phyloP scores from a whole-genome alignment of 73 alveolate species.

The Uronychia binucleata region DNA sequence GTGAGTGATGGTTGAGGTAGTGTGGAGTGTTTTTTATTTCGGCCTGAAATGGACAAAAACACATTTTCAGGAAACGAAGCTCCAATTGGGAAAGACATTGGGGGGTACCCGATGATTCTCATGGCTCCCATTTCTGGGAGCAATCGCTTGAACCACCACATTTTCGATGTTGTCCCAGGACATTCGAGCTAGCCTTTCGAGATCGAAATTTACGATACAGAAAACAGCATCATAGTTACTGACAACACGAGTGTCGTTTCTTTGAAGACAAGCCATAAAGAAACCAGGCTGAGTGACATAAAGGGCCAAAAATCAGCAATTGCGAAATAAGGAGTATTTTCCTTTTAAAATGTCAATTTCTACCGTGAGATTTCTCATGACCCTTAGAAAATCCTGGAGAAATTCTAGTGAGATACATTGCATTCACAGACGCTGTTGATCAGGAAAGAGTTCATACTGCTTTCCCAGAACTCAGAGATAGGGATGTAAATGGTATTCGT shows the following conservation, averaged over 20 bases:
- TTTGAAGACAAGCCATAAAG: background rate
- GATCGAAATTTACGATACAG: background rate
- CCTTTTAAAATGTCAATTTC: background rate
- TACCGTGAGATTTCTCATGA: background rate
- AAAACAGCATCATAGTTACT: background rate
- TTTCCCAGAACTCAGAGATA: background rate
- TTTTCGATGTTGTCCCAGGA: background rate
- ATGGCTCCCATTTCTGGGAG: background rate
- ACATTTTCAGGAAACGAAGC: background rate
- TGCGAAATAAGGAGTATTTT: background rate
- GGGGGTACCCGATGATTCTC: background rate
- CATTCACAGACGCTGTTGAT: background rate
- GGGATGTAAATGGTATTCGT: background rate
- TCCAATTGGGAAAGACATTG: background rate
- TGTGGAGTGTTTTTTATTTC: too few relatives aligned
- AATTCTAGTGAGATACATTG: background rate
- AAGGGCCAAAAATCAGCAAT: background rate
- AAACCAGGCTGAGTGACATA: background rate
- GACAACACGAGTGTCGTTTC: background rate
- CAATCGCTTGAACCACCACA: background rate
- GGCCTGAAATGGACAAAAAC: background rate
- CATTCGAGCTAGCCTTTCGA: background rate
- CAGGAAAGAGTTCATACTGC: background rate
- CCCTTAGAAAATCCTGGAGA: background rate
- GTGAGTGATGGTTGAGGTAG: too few relatives aligned